These are phyloP conservation scores for Solanum pennellii DNA, from an alignment of 257 asterid species.

Conservation along the genomic window DNA sequence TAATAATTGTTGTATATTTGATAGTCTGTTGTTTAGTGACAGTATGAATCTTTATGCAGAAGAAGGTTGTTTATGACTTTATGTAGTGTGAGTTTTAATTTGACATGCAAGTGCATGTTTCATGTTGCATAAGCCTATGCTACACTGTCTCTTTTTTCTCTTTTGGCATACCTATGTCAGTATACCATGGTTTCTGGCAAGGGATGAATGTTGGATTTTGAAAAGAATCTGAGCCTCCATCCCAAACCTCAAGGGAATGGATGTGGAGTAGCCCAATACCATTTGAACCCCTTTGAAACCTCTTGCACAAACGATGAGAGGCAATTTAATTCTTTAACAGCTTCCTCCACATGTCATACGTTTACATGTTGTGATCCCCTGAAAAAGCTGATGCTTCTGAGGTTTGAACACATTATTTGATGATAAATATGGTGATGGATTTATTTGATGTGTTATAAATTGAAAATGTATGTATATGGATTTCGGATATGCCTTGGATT, in stretches of 20 bases:
- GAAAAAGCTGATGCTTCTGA: not conserved
- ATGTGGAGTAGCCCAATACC: not conserved
- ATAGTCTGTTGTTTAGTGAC: not conserved
- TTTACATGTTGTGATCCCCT: not conserved
- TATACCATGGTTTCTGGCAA: not conserved
- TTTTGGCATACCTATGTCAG: not conserved
- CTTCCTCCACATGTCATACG: not conserved
- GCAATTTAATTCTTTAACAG: not conserved
- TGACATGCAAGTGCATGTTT: not conserved
- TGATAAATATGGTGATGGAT: not conserved
- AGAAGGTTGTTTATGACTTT: not conserved
- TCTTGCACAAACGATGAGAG: not conserved
- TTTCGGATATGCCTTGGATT: not conserved
- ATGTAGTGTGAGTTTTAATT: not conserved
- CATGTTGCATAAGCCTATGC: not conserved
- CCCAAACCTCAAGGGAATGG: not conserved
- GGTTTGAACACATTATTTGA: not conserved
- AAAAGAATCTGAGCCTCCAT: not conserved
- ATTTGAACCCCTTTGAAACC: not conserved
- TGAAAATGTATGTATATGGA: not conserved
- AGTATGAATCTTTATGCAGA: not conserved
- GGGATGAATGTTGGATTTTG: not conserved
- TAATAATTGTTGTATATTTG: not conserved
- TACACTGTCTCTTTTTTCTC: not conserved
- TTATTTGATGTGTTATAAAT: not conserved